phyloP scores from a whole-genome alignment of 108 stramenopile genomes.

The Pinguiococcus pyrenoidosus region DNA sequence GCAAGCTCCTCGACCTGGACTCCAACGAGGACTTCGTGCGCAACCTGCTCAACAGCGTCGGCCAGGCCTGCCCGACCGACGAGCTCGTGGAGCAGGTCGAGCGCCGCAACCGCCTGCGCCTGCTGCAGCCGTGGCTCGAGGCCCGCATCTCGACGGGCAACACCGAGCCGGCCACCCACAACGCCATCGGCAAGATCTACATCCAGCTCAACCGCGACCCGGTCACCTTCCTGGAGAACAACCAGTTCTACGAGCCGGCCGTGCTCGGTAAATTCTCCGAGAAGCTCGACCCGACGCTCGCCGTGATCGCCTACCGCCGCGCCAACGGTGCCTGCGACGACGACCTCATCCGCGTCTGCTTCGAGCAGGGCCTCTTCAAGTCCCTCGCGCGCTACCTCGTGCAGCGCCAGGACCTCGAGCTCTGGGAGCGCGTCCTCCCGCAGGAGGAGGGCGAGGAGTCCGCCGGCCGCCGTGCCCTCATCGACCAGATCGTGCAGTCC shows the following conservation, averaged over 20 bases:
- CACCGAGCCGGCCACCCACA: slow-evolving; percentile 97
- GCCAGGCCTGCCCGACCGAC: slow-evolving; percentile 92
- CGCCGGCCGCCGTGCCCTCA: slow-evolving; percentile 69
- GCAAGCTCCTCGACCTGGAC: slow-evolving; percentile 91
- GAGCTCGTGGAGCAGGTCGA: slow-evolving; percentile 97
- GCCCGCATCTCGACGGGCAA: slow-evolving; percentile 97
- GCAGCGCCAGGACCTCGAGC: slow-evolving; percentile 87
- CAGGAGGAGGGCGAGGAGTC: slow-evolving; percentile 28
- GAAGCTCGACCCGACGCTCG: slow-evolving; percentile 94
- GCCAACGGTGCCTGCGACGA: slow-evolving; percentile 95
- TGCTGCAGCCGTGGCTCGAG: slow-evolving; percentile 97
- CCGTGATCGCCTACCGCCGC: slow-evolving; percentile 95
- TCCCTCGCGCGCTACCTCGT: slow-evolving; percentile 96
- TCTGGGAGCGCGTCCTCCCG: slow-evolving; percentile 90
- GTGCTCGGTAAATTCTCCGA: slow-evolving; percentile 97
- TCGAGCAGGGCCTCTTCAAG: slow-evolving; percentile 91
- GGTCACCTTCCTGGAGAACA: slow-evolving; percentile 89
- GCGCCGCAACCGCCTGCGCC: slow-evolving; percentile 78
- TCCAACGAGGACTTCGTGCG: slow-evolving; percentile 91
- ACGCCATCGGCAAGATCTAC: slow-evolving; percentile 99
- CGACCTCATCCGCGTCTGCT: slow-evolving; percentile 85
- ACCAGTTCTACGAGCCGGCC: slow-evolving; percentile 98
- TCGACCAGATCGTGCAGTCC: slow-evolving; percentile 99
- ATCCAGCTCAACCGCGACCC: slow-evolving; percentile 97
- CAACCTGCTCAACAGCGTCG: slow-evolving; percentile 89